Conservation (phyloP, 371 early-diverging fungal species). For the Phascolomyces articulosus region DNA sequence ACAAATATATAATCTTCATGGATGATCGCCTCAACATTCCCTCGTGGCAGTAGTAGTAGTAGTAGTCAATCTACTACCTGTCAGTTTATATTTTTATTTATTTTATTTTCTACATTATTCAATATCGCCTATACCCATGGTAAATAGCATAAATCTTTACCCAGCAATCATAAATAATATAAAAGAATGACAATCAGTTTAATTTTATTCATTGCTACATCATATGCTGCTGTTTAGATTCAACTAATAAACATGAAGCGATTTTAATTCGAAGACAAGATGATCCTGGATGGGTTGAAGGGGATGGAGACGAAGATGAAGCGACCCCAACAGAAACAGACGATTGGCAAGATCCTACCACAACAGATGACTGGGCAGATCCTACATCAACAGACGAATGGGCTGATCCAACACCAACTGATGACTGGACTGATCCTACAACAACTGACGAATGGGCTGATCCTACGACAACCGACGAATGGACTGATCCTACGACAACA, state of each 20-base stretch:
- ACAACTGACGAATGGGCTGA: not conserved
- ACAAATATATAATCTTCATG: too few relatives aligned
- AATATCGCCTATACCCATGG: not conserved
- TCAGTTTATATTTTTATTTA: not conserved
- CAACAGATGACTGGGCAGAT: not conserved
- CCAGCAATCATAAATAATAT: too few relatives aligned
- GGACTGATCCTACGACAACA: not conserved
- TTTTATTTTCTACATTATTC: not conserved
- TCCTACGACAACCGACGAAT: not conserved
- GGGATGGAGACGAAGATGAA: conserved; percentile 4
- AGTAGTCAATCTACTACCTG: too few relatives aligned
- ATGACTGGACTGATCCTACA: not conserved
- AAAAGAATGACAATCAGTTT: too few relatives aligned
- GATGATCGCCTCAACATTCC: not conserved
- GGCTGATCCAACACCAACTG: not conserved
- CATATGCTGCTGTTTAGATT: too few relatives aligned
- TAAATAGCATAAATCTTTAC: not conserved
- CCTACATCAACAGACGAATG: not conserved
- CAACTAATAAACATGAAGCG: not conserved
- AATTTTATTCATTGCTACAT: too few relatives aligned
- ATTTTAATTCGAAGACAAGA: not conserved
- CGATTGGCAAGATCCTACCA: not conserved
- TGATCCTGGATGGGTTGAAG: conserved; percentile 6
- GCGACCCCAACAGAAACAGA: not conserved
- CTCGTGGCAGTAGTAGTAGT: not conserved